Evolutionary conservation across 768 basidiomycete species (phyloP), one percentile per base, ranked within the genome.

Genomic region (Tylopilus subfusipes): DNA sequence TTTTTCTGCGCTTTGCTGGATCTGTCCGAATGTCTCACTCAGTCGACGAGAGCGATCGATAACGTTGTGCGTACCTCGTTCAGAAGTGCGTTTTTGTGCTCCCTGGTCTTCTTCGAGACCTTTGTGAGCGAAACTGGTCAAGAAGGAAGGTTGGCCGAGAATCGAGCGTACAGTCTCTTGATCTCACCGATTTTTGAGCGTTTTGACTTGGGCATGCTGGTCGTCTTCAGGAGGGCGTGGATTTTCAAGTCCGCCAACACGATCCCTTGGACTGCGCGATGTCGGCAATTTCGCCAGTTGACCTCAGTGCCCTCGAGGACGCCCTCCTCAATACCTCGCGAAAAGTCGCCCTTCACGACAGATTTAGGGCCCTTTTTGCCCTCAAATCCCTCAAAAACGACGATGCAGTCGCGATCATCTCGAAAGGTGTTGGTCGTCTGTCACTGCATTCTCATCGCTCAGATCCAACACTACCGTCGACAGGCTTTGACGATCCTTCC

Each of bases 291-390:
- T 75, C 78, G 54, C 56, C 76, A 56, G 62, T 76, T 31, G 81
- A 91, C 60, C 83, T 96, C 64, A 65, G 72, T 51, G 74, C 79
- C 14, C 85, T 99, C 62, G 82, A 90, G 66, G 79, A 82, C 19
- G 80, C 79, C 25, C 82, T 98, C 48, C 85, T 97, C 71, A 96
- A 97, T 69, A 77, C 69, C 31, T 76, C 83, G 0, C 85, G 87
- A 53, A 76, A 80, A 50, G 82, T 86, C 2, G 82, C 90, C 0
- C 79, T 99, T 16, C 93, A 95, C 64, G 85, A 86, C 63, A 77
- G 96, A 50, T 99, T 97, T 66, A 76, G 96, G 27, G 88, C 95
- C 0, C 75, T 99, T 9, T 99, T 99, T 69, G 89, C 95, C 12
- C 76, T 99, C 48, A 98, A 96, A 70, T 82, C 90, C 0, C 72